A percentile compares a stretch with the other conserved stretches of the same genome.
phyloP scores from a whole-genome alignment of 441 rosid genomes.

The Adansonia grandidieri region DNA sequence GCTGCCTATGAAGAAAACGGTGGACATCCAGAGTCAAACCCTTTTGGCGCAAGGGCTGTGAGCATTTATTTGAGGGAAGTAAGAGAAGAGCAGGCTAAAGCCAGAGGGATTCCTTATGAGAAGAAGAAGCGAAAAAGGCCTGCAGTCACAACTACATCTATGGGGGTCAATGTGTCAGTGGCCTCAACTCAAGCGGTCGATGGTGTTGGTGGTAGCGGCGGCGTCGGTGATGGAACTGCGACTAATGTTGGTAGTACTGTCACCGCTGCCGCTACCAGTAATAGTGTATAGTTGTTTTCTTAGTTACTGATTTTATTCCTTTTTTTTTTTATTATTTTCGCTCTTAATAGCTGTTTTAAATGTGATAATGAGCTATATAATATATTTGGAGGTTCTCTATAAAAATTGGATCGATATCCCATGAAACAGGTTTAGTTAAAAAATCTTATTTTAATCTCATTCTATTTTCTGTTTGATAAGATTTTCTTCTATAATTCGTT shows the following conservation, averaged over 20 bases:
- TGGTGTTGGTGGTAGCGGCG: constrained; percentile 29
- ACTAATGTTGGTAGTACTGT: constrained; percentile 19
- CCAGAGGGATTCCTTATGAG: constrained; percentile 89
- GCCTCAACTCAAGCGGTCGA: constrained; percentile 27
- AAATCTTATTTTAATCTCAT: constrained; percentile 17
- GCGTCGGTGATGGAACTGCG: constrained; percentile 17
- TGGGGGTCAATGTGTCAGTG: constrained; percentile 26
- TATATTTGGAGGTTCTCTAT: constrained; percentile 29
- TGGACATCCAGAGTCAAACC: constrained; percentile 79
- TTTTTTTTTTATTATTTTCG: background rate
- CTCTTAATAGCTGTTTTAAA: constrained; percentile 26
- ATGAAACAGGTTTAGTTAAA: constrained; percentile 28
- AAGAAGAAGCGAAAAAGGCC: constrained; percentile 89
- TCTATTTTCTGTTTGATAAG: background rate
- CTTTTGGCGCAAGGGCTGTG: constrained; percentile 83
- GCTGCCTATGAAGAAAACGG: constrained; percentile 89
- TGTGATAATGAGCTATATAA: constrained; percentile 35
- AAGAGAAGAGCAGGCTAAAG: constrained; percentile 85
- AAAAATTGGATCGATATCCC: constrained; percentile 25
- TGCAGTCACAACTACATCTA: constrained; percentile 24
- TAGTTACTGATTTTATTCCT: background rate
- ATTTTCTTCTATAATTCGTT: background rate
- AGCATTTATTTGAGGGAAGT: constrained; percentile 91
- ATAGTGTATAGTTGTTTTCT: constrained; percentile 32
- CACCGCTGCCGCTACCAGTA: constrained; percentile 20